These are phyloP conservation scores for Areca catechu DNA, from an alignment of 176 grass and related monocot genomes.

Conservation along the genomic window DNA sequence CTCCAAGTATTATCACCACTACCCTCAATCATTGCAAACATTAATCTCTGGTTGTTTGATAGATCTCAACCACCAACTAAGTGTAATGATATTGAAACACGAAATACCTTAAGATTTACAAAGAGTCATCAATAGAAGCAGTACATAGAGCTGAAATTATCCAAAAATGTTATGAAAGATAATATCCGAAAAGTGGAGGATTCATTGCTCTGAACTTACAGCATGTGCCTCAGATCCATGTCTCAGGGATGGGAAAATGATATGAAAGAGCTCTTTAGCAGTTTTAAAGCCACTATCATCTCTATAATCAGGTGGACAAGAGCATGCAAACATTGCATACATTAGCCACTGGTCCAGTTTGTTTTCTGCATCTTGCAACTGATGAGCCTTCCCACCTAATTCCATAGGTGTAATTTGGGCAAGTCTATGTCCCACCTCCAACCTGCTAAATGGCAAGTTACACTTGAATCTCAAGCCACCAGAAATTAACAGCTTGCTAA, in stretches of 20 bases:
- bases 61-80: too few species aligned
- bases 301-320: slow-evolving; percentile 64
- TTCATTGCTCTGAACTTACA: slow-evolving; percentile 35
- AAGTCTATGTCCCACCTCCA: slow-evolving; percentile 77
- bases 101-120: too few species aligned
- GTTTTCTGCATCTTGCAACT: slow-evolving; percentile 67
- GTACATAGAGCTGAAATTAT: not conserved
- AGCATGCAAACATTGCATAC: slow-evolving; percentile 95
- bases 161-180: slow-evolving; percentile 13
- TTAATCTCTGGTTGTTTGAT: too few species aligned
- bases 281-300: slow-evolving; percentile 47
- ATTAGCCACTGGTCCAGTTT: slow-evolving; percentile 96
- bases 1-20: too few species aligned
- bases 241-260: slow-evolving; percentile 78
- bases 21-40: too few species aligned
- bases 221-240: slow-evolving; percentile 93
- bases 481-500: too few species aligned
- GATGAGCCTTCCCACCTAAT: slow-evolving; percentile 83
- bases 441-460: slow-evolving; percentile 29
- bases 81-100: too few species aligned
- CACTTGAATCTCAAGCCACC: not conserved
- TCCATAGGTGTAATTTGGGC: slow-evolving; percentile 81
- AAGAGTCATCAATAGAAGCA: not conserved
- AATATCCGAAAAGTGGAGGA: slow-evolving; percentile 6
- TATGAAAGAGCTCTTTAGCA: slow-evolving; percentile 88